Base-by-base conservation (phyloP, 192 early-diverging fungal genomes). In the Umbelopsis sp. region DNA sequence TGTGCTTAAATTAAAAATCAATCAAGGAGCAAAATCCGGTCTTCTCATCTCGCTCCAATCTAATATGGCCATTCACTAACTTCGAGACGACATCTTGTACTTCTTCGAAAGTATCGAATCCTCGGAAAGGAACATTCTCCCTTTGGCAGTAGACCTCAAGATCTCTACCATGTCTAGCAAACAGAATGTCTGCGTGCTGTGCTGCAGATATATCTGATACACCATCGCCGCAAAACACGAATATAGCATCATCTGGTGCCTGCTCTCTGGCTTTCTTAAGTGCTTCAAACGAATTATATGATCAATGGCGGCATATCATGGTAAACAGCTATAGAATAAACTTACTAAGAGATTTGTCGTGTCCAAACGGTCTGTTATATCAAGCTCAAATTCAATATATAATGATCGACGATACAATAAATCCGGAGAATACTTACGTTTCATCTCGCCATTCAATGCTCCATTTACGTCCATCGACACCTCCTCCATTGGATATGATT, bases 191-290 rank as follows among this genome's bases (percentile, higher is more conserved):
- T 0, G 91, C 91, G 25, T 91, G 85, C n/a, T 82, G 74, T 16
- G 93, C 91, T 22, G 91, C 93, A 12, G 85, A 87, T 23, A 94
- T 80, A 71, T 94, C 93, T 3, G 86, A 88, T 15, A 94, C 84
- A 49, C 93, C 91, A 75, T 94, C 93, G 7, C 93, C 93, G 48
- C 90, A 86, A 73, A 93, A 94, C 4, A 94, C 78, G 67, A 91
- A 79, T 12, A 85, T 70, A 3, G 74, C 55, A n/a, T 64, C 74
- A 16, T 71, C 48, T 12, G 70, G 16, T 48, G 71, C 73, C 1
- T 15, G 15, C 50, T 49, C 71, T 58, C 78, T 71, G 33, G 78
- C 73, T 20, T 71, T 51, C 13, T 46, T 67, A 27, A 80, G 52
- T 9, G 78, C 78, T 79, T 50, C 48, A 53, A 66, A 47, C 6